Percentiles rank a stretch among this genome's conserved stretches.
Evolutionary conservation across 2,329 filamentous ascomycete species (phyloP).

Genomic region (Aspergillus felis): DNA sequence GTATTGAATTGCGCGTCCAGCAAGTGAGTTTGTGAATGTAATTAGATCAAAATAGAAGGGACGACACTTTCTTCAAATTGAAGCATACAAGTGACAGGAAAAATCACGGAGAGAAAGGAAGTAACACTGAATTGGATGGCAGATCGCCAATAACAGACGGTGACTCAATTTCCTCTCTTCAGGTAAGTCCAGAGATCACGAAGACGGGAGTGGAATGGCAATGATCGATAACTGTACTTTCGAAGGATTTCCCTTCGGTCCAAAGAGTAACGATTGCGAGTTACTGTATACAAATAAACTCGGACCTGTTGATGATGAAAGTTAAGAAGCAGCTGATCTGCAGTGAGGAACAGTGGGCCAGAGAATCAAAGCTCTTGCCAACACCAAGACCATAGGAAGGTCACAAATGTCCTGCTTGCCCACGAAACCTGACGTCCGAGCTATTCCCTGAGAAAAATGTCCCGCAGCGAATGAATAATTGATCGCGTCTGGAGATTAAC

Average conservation of each 20-base stretch:
- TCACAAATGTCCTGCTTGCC: not conserved
- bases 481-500: not conserved
- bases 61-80: constrained; percentile 20
- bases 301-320: constrained; percentile 29
- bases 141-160: constrained; percentile 14
- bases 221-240: constrained; percentile 23
- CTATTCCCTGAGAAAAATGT: not conserved
- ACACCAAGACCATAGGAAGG: constrained; percentile 11
- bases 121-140: constrained; percentile 12
- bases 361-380: constrained; percentile 11
- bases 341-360: constrained; percentile 10
- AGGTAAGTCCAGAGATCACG: constrained; percentile 19
- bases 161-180: constrained; percentile 14
- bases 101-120: constrained; percentile 8
- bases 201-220: constrained; percentile 21
- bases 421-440: not conserved
- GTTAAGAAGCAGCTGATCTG: constrained; percentile 18
- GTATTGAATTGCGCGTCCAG: constrained; percentile 41
- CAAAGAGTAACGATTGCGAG: constrained; percentile 22
- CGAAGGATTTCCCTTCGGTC: constrained; percentile 24
- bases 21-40: constrained; percentile 23
- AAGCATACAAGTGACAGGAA: constrained; percentile 23
- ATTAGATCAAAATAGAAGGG: constrained; percentile 26
- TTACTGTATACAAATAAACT: constrained; percentile 34
- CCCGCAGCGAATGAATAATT: not conserved